Evolutionary conservation across 257 asterid genomes (phyloP), one percentile per base, ranked within the genome.

Genomic region (Solanum paucissectum): DNA sequence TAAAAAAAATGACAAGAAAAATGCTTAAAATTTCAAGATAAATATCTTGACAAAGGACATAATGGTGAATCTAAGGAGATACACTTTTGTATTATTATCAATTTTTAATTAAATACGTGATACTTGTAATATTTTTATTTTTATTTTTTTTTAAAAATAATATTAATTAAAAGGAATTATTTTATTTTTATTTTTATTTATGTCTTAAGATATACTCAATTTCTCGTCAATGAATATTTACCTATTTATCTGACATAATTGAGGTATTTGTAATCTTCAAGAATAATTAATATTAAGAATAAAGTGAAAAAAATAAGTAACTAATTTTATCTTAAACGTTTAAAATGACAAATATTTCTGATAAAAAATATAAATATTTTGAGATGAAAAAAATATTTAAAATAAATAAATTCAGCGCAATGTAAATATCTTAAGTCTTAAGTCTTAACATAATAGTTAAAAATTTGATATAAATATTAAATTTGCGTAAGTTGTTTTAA

Each of bases 101-200:
- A 5, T 27, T 44, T 79, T n/a, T 77, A 42, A 77, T 25, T 46
- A 36, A 20, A 40, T 73, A 29, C 7, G 85, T 29, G 29, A 16
- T 71, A 32, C 3, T 71, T 8, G 7, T 71, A 2, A 4, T 16
- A 0, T 33, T 71, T 32, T 32, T 8, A 71, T 16, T 71, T 33
- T 32, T 8, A 4, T 2, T 3, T 29, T 12, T 14, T 7, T 29
- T 3, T 0, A 6, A 1, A 27, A 25, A 2, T 27, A 3, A 25
- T 27, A 29, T 68, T 13, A 68, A 3, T 68, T 27, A 68, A 68
- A 68, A 13, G 9, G 9, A 13, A 68, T 6, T 68, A 12, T 12
- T 68, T 68, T 68, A 27, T 68, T 6, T 12, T 68, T 27, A 3
- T 27, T 6, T 12, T 27, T 12, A 68, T 68, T 68, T 68, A 27